phyloP scores from a whole-genome alignment of 371 early-diverging fungal species.

The Nematocida parisii region DNA sequence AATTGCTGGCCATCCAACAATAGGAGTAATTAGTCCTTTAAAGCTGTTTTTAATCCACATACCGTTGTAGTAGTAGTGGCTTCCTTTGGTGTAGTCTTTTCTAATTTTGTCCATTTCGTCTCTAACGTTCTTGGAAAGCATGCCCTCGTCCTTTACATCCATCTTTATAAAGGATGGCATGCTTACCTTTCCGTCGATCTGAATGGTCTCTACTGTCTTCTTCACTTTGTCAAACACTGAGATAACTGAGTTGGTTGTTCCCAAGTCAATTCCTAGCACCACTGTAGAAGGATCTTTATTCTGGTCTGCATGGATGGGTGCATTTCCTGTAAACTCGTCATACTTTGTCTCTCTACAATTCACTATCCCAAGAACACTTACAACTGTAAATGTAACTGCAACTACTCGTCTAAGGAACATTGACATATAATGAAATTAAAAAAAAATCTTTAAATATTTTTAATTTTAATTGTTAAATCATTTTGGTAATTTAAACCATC shows the following conservation, averaged over 20 bases:
- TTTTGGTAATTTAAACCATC: constrained; percentile 13
- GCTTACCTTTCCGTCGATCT: constrained; percentile 89
- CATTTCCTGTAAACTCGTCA: background rate
- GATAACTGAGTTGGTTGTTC: constrained; percentile 87
- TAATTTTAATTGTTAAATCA: constrained; percentile 28
- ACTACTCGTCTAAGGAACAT: constrained; percentile 20
- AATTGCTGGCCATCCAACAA: constrained; percentile 57
- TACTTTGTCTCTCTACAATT: background rate
- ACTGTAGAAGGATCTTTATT: background rate
- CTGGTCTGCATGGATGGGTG: background rate
- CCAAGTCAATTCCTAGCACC: constrained; percentile 76
- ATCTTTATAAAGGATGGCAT: constrained; percentile 88
- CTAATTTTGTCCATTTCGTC: constrained; percentile 79
- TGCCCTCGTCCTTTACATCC: constrained; percentile 75
- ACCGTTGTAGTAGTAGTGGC: constrained; percentile 57
- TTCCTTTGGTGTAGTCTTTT: constrained; percentile 70
- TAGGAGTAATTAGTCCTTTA: constrained; percentile 23
- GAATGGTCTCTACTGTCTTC: constrained; percentile 73
- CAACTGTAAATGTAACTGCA: background rate
- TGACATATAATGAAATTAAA: background rate
- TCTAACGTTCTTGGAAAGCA: constrained; percentile 84
- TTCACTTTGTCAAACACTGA: constrained; percentile 91
- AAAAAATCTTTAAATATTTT: constrained; percentile 35
- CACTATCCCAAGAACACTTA: background rate
- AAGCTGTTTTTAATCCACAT: constrained; percentile 35